Evolutionary conservation across 768 basidiomycete genomes (phyloP).

Genomic region (Tulasnella sp.): DNA sequence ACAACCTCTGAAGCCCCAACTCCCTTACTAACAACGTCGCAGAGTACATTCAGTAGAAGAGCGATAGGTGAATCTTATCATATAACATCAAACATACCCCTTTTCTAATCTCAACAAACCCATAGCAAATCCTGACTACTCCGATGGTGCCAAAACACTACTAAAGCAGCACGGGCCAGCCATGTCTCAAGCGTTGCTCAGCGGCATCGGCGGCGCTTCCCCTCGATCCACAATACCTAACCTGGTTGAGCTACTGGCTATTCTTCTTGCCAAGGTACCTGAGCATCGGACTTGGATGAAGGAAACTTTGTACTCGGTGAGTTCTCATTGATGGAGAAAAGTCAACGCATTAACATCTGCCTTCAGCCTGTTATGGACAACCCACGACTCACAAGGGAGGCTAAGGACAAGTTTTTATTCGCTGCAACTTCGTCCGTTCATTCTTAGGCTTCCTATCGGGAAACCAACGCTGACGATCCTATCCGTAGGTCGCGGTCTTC

Average conservation of each 20-base stretch:
- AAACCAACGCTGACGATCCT: slow-evolving; percentile 15
- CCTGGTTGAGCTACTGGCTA: slow-evolving; percentile 74
- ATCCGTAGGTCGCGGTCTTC: slow-evolving; percentile 60
- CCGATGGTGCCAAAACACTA: slow-evolving; percentile 48
- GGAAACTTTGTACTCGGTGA: slow-evolving; percentile 63
- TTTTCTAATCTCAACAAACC: neutral
- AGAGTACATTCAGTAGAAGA: slow-evolving; percentile 14
- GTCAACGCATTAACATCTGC: neutral
- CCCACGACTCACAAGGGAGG: slow-evolving; percentile 66
- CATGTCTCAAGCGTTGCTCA: slow-evolving; percentile 68
- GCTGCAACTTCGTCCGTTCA: slow-evolving; percentile 58
- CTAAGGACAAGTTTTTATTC: slow-evolving; percentile 75
- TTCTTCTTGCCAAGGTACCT: slow-evolving; percentile 56
- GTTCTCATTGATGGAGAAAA: slow-evolving; percentile 7
- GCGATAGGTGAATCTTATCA: neutral
- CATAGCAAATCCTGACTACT: slow-evolving; percentile 54
- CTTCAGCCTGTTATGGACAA: slow-evolving; percentile 66
- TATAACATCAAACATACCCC: neutral
- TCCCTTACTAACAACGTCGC: neutral
- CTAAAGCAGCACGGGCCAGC: slow-evolving; percentile 55
- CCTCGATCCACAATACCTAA: slow-evolving; percentile 81
- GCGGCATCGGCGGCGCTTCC: slow-evolving; percentile 78
- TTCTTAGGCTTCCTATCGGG: neutral
- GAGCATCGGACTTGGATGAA: slow-evolving; percentile 67
- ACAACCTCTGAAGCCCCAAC: neutral